phyloP scores from a whole-genome alignment of 768 basidiomycete genomes.

The Mycena epipterygia region DNA sequence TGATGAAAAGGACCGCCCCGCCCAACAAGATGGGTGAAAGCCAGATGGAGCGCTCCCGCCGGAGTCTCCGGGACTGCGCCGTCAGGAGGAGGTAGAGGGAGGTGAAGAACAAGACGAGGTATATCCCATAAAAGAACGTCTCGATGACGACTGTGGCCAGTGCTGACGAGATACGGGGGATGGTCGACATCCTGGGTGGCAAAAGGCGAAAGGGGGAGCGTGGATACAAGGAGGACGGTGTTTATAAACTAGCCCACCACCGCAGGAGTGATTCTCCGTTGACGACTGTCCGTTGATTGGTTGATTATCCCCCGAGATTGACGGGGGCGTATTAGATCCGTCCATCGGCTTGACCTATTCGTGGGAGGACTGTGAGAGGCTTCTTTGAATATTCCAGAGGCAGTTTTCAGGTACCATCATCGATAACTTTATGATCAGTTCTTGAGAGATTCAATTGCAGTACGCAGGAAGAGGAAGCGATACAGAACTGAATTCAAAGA shows the following conservation, averaged over 20 bases:
- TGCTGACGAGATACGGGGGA: constrained; percentile 24
- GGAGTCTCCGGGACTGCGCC: constrained; percentile 1
- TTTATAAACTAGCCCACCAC: not conserved
- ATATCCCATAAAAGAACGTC: constrained; percentile 29
- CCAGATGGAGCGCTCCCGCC: constrained; percentile 15
- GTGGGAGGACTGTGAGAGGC: no score
- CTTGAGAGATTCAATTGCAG: no score
- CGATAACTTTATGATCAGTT: no score
- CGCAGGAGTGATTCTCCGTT: not conserved
- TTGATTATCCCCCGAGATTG: no score
- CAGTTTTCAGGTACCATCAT: no score
- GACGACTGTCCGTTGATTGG: no score
- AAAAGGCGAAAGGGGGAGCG: not conserved
- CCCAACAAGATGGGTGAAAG: constrained; percentile 20
- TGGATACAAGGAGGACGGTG: not conserved
- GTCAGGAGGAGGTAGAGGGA: constrained; percentile 24
- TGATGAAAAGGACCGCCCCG: constrained; percentile 13
- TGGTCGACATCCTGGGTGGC: constrained; percentile 28
- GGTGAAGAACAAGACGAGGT: constrained; percentile 14
- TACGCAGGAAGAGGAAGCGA: no score
- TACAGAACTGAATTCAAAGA: no score
- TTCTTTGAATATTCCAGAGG: no score
- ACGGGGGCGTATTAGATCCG: no score
- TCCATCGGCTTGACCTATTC: no score
- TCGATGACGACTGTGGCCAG: constrained; percentile 27